Conservation (phyloP, 768 basidiomycete genomes). For the Mycena amicta region DNA sequence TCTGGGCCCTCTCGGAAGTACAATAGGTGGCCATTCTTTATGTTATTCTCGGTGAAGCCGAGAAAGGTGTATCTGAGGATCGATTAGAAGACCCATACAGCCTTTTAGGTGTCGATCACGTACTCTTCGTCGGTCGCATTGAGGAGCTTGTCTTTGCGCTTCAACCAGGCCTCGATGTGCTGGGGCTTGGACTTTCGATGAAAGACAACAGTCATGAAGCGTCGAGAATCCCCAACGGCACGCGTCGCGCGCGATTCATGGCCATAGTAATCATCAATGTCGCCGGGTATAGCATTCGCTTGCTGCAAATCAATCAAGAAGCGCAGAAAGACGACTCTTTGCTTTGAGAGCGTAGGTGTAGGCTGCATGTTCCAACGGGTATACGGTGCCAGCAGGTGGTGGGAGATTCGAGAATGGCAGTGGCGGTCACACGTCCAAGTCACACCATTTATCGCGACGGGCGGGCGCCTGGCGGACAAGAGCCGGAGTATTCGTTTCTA, state of each 20-base stretch:
- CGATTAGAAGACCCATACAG: not conserved
- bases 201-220: conserved; percentile 19
- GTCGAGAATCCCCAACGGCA: conserved; percentile 17
- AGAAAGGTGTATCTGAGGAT: conserved; percentile 21
- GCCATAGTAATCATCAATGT: conserved; percentile 5
- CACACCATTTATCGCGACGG: no score
- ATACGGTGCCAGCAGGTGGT: no score
- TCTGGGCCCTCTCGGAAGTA: conserved; percentile 23
- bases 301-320: not conserved
- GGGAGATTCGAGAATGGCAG: no score
- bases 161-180: conserved; percentile 11
- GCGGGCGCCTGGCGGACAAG: no score
- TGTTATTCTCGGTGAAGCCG: conserved; percentile 21
- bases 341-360: not conserved
- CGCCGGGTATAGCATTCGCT: not conserved
- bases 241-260: conserved; percentile 22
- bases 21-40: conserved; percentile 20
- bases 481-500: no score
- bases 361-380: no score
- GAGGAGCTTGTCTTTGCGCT: conserved; percentile 6
- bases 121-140: conserved; percentile 1
- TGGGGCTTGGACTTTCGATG: not conserved
- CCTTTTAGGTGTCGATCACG: conserved; percentile 4
- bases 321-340: not conserved
- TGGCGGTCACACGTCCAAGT: no score